Conservation (phyloP, 1,284 basidiomycete genomes). For the Afroboletus lepidellus region DNA sequence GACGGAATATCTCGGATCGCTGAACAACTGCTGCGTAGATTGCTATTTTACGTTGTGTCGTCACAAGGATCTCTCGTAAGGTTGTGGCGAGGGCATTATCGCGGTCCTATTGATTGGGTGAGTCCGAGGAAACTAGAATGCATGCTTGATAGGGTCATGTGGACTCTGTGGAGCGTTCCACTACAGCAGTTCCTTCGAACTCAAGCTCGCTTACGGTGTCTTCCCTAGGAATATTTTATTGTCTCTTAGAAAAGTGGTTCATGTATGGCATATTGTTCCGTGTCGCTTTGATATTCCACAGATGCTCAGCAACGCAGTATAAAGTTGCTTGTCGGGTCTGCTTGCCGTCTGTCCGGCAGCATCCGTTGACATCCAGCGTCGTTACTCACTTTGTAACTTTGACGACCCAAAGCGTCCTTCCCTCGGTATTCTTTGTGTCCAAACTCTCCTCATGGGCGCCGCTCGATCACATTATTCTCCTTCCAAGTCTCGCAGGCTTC, state of each 20-base stretch:
- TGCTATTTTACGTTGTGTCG: not conserved
- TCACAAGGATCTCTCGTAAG: not conserved
- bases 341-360: not conserved
- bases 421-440: not conserved
- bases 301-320: not conserved
- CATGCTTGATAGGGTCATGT: not conserved
- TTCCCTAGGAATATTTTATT: not conserved
- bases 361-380: not conserved
- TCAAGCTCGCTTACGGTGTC: not conserved
- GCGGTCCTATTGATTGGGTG: not conserved
- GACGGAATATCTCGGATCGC: not conserved
- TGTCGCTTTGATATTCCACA: slow-evolving; percentile 3
- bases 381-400: not conserved
- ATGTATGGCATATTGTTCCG: not conserved
- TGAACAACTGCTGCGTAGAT: not conserved
- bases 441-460: not conserved
- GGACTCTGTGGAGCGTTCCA: not conserved
- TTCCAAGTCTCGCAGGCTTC: not conserved
- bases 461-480: not conserved
- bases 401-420: too few species aligned
- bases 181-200: not conserved
- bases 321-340: not conserved
- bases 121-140: not conserved
- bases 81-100: not conserved
- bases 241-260: not conserved